Base-by-base conservation (phyloP, 306 rosid genomes). In the Dalbergia cultrata region DNA sequence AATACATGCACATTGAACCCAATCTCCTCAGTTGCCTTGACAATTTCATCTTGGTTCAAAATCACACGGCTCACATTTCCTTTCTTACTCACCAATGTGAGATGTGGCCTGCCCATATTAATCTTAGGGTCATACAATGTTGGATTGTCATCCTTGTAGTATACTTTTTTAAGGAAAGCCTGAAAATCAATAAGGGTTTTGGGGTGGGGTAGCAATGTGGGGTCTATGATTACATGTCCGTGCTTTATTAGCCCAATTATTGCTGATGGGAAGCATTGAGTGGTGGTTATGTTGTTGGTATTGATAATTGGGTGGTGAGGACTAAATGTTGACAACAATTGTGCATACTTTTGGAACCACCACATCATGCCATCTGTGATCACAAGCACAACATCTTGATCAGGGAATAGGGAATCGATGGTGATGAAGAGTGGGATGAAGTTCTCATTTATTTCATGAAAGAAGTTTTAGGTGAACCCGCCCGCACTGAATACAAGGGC, bases 371-470 rank as follows among this genome's bases (percentile, higher is more conserved):
- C 77, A 13, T 88, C 82, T 0, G 58, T 73, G 22, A 88, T 63
- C 45, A 87, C 91, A 8, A 90, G 81, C 5, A 60, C 44, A 0
- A 90, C 78, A 14, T 90, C 67, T 67, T 57, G 86, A 37, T 84
- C 8, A 0, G 44, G 66, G 67, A 72, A 81, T 0, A 83, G 2
- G 0, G 89, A 76, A 17, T 83, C 70, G 22, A 75, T 67, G 60
- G 94, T 92, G 84, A 92, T 88, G 70, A 83, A 88, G 61, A 92
- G 84, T 11, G 94, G 88, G 56, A 90, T 62, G 70, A 92, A 85
- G 13, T 78, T 88, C 11, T 90, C 94, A 0, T 84, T 84, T 45
- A 92, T 82, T 6, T 85, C 92, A 9, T 90, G 92, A 63, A 75
- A 90, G 60, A 86, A 85, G 78, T 92, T 90, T 63, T 88, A 90